Base-by-base conservation (phyloP, 805 yeast species). In the Candida germanica region DNA sequence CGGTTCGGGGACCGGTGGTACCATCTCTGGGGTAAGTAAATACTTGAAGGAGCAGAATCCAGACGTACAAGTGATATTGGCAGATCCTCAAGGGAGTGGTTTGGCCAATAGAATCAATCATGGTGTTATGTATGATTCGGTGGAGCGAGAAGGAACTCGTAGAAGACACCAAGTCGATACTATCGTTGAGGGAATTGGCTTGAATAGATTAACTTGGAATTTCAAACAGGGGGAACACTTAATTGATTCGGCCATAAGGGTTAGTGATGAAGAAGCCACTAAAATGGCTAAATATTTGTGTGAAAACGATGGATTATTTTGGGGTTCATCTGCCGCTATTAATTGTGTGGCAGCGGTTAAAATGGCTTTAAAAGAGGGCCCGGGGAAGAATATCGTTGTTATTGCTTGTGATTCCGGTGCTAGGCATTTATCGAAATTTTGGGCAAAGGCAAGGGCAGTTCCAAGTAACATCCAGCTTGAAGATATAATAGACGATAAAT, bases 1-100 rank as follows among this genome's bases (percentile, higher is more conserved):
- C 2, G 98, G 98, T 0, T 85, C 95, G 22, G 98, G 98, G 8
- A 91, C 98, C 0, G 98, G 95, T 57, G 98, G 98, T 26, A 93
- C 98, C 1, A 87, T 91, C 32, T 71, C 95, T 4, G 98, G 98
- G 19, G 91, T 88, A 10, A 77, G 95, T 1, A 73, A 70, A 40
- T 93, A 69, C 59, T 66, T 91, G 47, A 84, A 84, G 93, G 34
- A 87, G 80, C 51, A 76, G 69, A 36, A 66, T 12, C 54, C 66
- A 0, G 31, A 53, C 0, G 52, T 83, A 0, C 66, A 60, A 29
- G 73, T 83, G 1, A 71, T 86, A 3, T 64, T 93, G 20, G 96
- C 97, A 0, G 98, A 91, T 58, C 98, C 98, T 1, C 97, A 87
- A 51, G 98, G 98, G 0, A 81, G 93, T 11, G 98, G 98, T 0